Evolutionary conservation across 75 land plant genomes (phyloP).

Genomic region (Picea sitchensis): DNA sequence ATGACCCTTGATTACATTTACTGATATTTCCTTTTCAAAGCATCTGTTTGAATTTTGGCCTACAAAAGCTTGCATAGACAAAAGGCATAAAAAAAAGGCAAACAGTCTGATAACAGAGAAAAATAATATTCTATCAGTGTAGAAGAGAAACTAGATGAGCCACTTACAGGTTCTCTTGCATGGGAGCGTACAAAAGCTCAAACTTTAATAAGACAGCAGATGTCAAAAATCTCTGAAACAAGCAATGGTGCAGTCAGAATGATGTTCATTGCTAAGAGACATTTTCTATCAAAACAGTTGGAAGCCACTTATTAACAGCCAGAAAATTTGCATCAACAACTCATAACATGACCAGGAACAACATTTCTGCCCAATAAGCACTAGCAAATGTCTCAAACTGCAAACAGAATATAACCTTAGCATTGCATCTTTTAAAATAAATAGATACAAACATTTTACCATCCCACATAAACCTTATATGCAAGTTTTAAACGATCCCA

Average conservation of each 20-base stretch:
- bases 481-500: not conserved
- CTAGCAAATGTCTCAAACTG: not conserved
- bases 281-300: not conserved
- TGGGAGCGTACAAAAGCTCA: conserved; percentile 71
- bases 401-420: not conserved
- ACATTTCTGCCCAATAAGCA: not conserved
- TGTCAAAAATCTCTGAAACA: conserved; percentile 40
- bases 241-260: not conserved
- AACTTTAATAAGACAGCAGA: conserved; percentile 64
- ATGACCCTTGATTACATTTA: not conserved
- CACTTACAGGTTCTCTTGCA: conserved; percentile 47
- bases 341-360: not conserved
- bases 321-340: not conserved
- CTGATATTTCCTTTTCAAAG: not conserved
- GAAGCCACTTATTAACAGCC: not conserved
- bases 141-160: not conserved
- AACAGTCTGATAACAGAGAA: conserved; percentile 27
- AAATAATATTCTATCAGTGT: too few relatives aligned
- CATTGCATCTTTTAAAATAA: not conserved
- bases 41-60: not conserved
- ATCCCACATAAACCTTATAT: not conserved
- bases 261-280: not conserved
- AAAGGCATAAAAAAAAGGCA: conserved; percentile 41
- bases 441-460: not conserved
- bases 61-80: conserved; percentile 71